Evolutionary conservation across 2,329 filamentous ascomycete species (phyloP), one percentile per base, ranked within the genome.

Genomic region (Trichoderma hamatum): DNA sequence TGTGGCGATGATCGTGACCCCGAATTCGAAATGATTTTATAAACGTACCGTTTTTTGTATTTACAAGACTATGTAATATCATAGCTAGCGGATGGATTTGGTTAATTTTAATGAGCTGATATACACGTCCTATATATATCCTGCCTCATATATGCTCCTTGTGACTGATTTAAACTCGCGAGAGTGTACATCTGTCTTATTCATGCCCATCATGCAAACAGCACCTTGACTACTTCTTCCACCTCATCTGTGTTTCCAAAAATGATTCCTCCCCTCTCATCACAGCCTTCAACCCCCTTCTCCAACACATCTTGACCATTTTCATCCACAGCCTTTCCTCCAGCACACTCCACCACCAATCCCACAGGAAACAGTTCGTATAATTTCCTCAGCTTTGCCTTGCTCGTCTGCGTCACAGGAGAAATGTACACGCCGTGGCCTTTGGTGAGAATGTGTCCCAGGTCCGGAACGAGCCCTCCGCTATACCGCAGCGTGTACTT

Each of bases 1-100:
- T 85, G 77, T 70, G 86, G 85, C 0, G 89, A 91, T 74, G 89
- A 91, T 73, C 81, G 89, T 28, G 87, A 91, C 71, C 89, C 89
- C 0, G 76, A 80, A 2, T 91, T 91, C 73, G 84, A 81, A 71
- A 83, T 90, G 82, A 82, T 91, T 10, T 73, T 90, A 72, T 90
- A 77, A 46, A 14, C 3, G 2, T 34, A 16, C 34, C 14, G 0
- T 36, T 13, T 11, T 24, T 11, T 21, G 30, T 24, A 1, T 16
- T 16, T 14, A 21, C 26, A 2, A 4, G 21, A 10, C 24, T 14
- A 3, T 3, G 19, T 54, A 5, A n/a, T 43, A 24, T 43, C 9
- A 49, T 36, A 30, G 24, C n/a, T 28, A 66, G n/a, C 36, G 14
- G 28, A 19, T 51, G n/a, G 13, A 43, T 13, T 49, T 49, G 9